Base-by-base conservation (phyloP, 1,284 basidiomycete species). In the Ganoderma lucidum region DNA sequence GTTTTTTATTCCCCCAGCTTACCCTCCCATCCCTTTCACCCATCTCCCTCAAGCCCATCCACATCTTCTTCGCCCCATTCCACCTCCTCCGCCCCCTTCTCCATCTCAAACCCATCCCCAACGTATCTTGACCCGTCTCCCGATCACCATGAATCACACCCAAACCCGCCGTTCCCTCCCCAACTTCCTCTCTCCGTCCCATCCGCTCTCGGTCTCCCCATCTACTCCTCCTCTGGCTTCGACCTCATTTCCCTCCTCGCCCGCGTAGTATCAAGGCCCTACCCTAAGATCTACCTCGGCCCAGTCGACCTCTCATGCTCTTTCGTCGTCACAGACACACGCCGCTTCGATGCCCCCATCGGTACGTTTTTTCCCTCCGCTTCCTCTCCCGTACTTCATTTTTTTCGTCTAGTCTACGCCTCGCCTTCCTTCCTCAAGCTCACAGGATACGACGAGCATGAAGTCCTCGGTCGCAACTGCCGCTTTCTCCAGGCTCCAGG, bases 301-400 rank as follows among this genome's bases (percentile, higher is more conserved):
- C 95, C 97, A 0, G 94, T 99, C 45, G 97, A 99, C 80, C 84
- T 96, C 68, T 93, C 94, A 3, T 96, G 95, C 78, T 90, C 94
- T 10, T 98, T 99, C 79, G 87, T 94, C 72, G 93, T 99, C 63
- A 92, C 93, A 66, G 96, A 98, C 78, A 87, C 92, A 23, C 88
- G 93, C 15, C 84, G 92, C 62, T 89, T 89, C 74, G 96, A 98
- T 77, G 85, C 85, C 62, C 96, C 96, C 1, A 92, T 98, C 76
- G 74, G 74, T 74, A 23, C 60, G 65, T 65, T 44, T 32, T 44
- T 19, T 51, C 37, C 37, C 59, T 14, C 44, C 42, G 23, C 37
- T 39, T 44, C 14, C 48, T 32, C 23, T 15, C 55, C 55, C 51
- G n/a, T 45, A n/a, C 32, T 41, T 41, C 12, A 41, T 41, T 41